These are phyloP conservation scores for Penicillium herquei DNA, from an alignment of 495 filamentous ascomycete genomes.

Conservation along the genomic window DNA sequence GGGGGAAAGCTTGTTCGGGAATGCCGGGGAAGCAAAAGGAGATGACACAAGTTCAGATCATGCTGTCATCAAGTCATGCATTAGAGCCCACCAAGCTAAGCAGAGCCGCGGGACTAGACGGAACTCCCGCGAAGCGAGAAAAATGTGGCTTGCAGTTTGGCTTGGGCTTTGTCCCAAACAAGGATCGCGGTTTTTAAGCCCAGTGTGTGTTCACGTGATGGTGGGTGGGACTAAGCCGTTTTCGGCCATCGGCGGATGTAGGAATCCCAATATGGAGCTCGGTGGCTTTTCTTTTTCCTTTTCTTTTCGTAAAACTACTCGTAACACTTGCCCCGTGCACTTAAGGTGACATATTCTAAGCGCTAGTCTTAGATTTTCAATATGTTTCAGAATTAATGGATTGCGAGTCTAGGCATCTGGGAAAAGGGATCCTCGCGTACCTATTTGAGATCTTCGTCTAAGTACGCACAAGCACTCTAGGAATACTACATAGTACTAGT, in stretches of 20 bases:
- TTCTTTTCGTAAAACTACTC: not conserved
- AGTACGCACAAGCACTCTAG: no score
- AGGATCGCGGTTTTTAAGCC: conserved; percentile 5
- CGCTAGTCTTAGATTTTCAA: conserved; percentile 21
- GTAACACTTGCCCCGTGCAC: conserved; percentile 1
- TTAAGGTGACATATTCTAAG: not conserved
- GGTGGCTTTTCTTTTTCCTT: not conserved
- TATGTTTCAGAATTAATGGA: conserved; percentile 28
- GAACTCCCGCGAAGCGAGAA: conserved; percentile 10
- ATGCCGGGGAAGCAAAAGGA: not conserved
- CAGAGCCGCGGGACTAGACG: conserved; percentile 14
- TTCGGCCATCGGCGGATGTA: not conserved
- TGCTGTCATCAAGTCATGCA: conserved; percentile 22
- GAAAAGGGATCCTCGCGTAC: not conserved
- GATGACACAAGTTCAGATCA: conserved; percentile 10
- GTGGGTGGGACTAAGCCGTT: not conserved
- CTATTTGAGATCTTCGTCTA: no score
- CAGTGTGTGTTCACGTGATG: conserved; percentile 14
- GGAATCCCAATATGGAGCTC: not conserved
- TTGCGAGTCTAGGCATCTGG: not conserved
- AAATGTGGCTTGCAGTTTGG: not conserved
- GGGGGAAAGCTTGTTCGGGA: conserved; percentile 9
- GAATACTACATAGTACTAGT: no score
- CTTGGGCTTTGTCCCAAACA: not conserved
- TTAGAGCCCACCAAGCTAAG: conserved; percentile 9